Conservation (phyloP, 2,329 filamentous ascomycete genomes). For the Alternaria sp. region DNA sequence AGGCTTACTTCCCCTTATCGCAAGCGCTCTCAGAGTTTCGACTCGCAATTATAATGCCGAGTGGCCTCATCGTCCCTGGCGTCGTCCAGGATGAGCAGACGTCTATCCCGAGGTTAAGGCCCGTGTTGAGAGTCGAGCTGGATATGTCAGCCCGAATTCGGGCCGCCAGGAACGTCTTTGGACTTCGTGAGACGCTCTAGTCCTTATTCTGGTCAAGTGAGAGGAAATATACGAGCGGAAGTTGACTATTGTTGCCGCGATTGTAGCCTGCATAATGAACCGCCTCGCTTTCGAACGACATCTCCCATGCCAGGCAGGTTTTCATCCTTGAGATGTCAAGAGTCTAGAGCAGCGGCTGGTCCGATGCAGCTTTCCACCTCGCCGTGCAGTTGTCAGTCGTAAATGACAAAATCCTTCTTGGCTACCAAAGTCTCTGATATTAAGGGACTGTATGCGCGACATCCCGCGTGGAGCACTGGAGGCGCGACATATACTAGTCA, state of each 20-base stretch:
- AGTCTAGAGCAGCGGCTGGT: constrained; percentile 16
- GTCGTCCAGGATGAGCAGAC: background rate
- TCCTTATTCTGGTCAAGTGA: constrained; percentile 12
- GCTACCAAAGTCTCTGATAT: constrained; percentile 5
- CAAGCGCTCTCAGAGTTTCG: background rate
- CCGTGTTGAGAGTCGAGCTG: constrained; percentile 9
- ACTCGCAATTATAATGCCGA: constrained; percentile 4
- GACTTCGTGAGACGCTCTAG: constrained; percentile 14
- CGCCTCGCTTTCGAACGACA: constrained; percentile 6
- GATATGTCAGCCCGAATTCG: constrained; percentile 17
- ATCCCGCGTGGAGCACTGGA: constrained; percentile 6
- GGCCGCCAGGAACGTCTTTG: constrained; percentile 10
- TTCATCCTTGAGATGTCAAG: constrained; percentile 9
- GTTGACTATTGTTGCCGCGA: constrained; percentile 5
- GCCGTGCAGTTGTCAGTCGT: constrained; percentile 7
- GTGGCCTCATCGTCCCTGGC: constrained; percentile 1
- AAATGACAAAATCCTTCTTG: constrained; percentile 12
- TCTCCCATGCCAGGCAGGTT: constrained; percentile 13
- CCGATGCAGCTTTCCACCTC: constrained; percentile 6
- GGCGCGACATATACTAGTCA: constrained; percentile 6
- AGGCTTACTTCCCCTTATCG: background rate
- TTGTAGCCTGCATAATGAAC: constrained; percentile 7
- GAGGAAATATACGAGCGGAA: constrained; percentile 7
- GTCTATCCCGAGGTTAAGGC: background rate
- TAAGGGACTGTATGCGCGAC: constrained; percentile 6